Conservation (phyloP, 768 basidiomycete genomes). For the Amanita pallidorosea region DNA sequence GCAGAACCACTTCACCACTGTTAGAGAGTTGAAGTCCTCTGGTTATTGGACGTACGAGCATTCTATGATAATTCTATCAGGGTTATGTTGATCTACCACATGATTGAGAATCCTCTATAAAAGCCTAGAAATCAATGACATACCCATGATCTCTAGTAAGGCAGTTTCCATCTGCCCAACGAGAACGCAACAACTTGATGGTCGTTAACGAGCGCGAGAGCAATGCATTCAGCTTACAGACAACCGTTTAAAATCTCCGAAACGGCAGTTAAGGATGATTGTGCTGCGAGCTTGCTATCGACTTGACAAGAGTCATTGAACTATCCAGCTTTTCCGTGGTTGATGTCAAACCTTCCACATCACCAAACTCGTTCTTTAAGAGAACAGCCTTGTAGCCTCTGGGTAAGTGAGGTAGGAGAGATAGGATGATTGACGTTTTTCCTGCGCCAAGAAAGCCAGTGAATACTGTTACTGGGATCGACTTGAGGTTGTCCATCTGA, state of each 20-base stretch:
- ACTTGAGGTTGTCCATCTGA: not conserved
- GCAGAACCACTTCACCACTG: constrained; percentile 64
- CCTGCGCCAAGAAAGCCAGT: constrained; percentile 89
- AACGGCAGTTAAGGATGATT: constrained; percentile 77
- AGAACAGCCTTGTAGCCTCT: constrained; percentile 82
- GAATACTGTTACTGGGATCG: constrained; percentile 86
- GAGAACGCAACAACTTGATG: constrained; percentile 76
- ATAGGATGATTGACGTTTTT: constrained; percentile 74
- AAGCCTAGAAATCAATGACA: not conserved
- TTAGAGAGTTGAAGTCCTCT: not conserved
- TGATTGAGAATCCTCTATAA: not conserved
- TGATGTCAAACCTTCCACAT: constrained; percentile 60
- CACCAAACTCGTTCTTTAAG: constrained; percentile 95
- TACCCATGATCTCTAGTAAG: constrained; percentile 77
- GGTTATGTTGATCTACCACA: constrained; percentile 59
- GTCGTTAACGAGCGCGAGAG: not conserved
- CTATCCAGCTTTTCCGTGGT: not conserved
- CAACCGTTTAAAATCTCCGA: constrained; percentile 96
- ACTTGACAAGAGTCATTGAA: constrained; percentile 30
- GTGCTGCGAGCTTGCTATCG: constrained; percentile 82
- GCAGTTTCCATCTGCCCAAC: constrained; percentile 94
- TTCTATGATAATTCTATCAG: constrained; percentile 92
- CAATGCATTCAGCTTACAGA: constrained; percentile 42
- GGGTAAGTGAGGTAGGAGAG: constrained; percentile 72
- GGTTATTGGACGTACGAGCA: constrained; percentile 55